phyloP scores from a whole-genome alignment of 2,329 filamentous ascomycete genomes.

The Penicillium corylophilum region DNA sequence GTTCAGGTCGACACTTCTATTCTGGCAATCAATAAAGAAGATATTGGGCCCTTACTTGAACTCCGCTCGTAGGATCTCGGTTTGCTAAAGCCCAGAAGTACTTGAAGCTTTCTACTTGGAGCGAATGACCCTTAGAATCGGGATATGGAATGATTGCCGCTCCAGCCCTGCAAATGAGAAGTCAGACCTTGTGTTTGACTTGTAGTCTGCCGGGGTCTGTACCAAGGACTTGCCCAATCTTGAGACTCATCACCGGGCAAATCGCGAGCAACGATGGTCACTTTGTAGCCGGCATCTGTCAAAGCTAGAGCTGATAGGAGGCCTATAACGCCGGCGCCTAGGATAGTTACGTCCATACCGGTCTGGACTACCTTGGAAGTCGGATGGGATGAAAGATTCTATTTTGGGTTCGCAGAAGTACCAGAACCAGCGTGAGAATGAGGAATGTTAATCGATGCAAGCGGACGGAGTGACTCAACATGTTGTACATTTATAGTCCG shows the following conservation, averaged over 20 bases:
- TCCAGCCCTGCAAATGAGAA: conserved; percentile 11
- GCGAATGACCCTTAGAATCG: conserved; percentile 9
- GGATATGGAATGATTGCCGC: conserved; percentile 16
- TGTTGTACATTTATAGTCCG: background rate
- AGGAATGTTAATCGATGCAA: too few species aligned
- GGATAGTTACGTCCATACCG: conserved; percentile 9
- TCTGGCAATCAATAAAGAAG: background rate
- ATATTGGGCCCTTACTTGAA: conserved; percentile 10
- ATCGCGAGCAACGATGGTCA: conserved; percentile 22
- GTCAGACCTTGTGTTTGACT: background rate
- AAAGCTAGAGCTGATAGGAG: conserved; percentile 13
- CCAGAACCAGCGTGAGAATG: background rate
- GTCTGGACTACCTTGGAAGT: too few species aligned
- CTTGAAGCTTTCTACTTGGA: conserved; percentile 19
- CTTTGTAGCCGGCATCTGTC: conserved; percentile 17
- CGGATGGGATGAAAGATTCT: too few species aligned
- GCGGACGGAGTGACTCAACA: too few species aligned
- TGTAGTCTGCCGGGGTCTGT: background rate
- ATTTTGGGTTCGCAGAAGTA: too few species aligned
- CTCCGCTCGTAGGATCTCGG: conserved; percentile 21
- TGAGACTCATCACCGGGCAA: conserved; percentile 19
- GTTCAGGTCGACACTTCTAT: background rate
- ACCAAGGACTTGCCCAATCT: conserved; percentile 26
- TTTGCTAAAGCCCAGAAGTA: conserved; percentile 24
- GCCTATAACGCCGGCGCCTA: conserved; percentile 18